Percentiles rank a stretch among this genome's conserved stretches.
Evolutionary conservation across 177 flowering plant genomes (phyloP).

Genomic region (Vitis hybrid): DNA sequence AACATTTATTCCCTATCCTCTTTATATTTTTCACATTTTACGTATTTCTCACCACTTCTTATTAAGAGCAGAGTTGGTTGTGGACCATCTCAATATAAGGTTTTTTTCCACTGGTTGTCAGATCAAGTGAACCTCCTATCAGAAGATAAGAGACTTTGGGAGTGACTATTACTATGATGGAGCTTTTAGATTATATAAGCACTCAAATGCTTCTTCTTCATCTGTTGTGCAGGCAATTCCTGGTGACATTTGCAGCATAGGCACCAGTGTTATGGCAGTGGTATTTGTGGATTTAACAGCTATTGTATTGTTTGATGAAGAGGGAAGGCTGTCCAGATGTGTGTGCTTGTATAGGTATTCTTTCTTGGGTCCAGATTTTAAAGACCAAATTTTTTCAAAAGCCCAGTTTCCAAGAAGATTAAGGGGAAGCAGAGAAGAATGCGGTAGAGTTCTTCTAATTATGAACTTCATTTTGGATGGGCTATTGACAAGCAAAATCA

Average conservation of each 20-base stretch:
- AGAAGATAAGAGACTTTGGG: too few relatives aligned
- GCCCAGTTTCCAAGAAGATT: neutral
- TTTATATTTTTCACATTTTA: too few relatives aligned
- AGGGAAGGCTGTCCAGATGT: neutral
- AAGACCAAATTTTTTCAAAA: neutral
- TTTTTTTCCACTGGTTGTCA: too few relatives aligned
- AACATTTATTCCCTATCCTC: too few relatives aligned
- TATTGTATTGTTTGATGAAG: neutral
- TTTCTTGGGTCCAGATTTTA: neutral
- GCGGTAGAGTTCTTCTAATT: too few relatives aligned
- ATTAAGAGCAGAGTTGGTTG: too few relatives aligned
- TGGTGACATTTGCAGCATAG: neutral
- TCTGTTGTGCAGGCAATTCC: neutral
- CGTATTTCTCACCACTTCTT: too few relatives aligned
- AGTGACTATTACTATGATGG: too few relatives aligned
- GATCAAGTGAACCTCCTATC: too few relatives aligned
- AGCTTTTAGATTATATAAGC: too few relatives aligned
- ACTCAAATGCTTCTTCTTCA: neutral
- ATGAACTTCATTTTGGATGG: neutral
- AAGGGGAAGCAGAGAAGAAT: neutral
- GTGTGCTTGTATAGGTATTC: neutral
- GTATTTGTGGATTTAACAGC: conserved; percentile 8
- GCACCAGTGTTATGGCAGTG: neutral
- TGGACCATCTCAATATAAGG: too few relatives aligned
- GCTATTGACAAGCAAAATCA: too few relatives aligned